Conservation (phyloP, 768 basidiomycete genomes). For the Hebeloma cylindrosporum region DNA sequence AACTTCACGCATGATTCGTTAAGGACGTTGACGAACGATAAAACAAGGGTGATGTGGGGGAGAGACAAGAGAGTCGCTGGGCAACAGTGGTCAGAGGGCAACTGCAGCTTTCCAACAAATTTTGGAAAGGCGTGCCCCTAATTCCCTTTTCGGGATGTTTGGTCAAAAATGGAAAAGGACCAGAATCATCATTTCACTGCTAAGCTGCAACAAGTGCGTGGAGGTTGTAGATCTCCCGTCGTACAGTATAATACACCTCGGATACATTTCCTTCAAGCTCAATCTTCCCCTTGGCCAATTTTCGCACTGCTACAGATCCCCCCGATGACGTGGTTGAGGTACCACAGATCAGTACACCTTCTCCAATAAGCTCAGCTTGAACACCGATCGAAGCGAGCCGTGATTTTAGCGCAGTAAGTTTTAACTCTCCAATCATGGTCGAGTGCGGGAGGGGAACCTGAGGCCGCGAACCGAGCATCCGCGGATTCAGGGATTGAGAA, state of each 20-base stretch:
- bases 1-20: constrained; percentile 78
- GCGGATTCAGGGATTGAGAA: constrained; percentile 31
- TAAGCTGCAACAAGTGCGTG: constrained; percentile 85
- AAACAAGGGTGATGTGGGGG: constrained; percentile 10
- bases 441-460: constrained; percentile 75
- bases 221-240: constrained; percentile 85
- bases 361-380: constrained; percentile 93
- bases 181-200: constrained; percentile 6
- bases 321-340: constrained; percentile 47
- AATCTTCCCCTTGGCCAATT: constrained; percentile 80
- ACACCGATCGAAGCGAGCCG: constrained; percentile 73
- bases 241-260: constrained; percentile 84
- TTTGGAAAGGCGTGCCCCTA: constrained; percentile 24
- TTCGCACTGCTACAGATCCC: constrained; percentile 84
- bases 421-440: constrained; percentile 97
- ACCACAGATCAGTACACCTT: constrained; percentile 92
- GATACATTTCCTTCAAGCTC: constrained; percentile 90
- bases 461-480: constrained; percentile 64
- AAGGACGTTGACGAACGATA: constrained; percentile 13
- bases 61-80: constrained; percentile 21
- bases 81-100: constrained; percentile 35
- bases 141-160: constrained; percentile 32
- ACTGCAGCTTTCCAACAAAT: constrained; percentile 28
- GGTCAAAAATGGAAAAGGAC: constrained; percentile 16
- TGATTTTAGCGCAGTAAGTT: constrained; percentile 86